Base-by-base conservation (phyloP, 2,329 filamentous ascomycete species). In the Trichoderma sp. region DNA sequence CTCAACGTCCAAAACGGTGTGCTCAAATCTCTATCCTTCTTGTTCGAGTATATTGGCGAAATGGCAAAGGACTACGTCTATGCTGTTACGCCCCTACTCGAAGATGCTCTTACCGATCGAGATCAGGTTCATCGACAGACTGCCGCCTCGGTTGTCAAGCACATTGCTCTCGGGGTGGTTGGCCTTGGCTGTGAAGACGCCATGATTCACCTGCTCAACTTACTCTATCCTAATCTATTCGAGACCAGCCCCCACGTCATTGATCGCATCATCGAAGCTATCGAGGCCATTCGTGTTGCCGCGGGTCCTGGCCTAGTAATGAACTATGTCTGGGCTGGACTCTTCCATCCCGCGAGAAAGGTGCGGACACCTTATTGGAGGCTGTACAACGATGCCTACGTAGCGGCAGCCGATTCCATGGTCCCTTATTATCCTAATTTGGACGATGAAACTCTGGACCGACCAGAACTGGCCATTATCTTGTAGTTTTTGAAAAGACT, bases 21-120 rank as follows among this genome's bases (percentile, higher is more conserved):
- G 40, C 89, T 99, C 78, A 99, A 99, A 81, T 94, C 94, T 5
- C 87, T 99, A 65, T 96, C 93, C 7, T 99, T 99, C 86, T 86
- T 99, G 71, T 99, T 98, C 77, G 96, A 99, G 78, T 99, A 99
- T 82, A 99, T 99, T 79, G 96, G 96, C 72, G 96, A 99, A 81
- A 98, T 99, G 96, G 93, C 94, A 72, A 99, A 98, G 83, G 96
- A 99, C 81, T 99, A 99, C 79, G 96, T 99, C 77, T 99, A 99
- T 77, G 96, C 96, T 21, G 94, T 99, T 40, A 97, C 94, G 2
- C 96, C 96, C 7, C 85, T 99, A 11, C 89, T 99, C 2, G 96
- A 99, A 78, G 96, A 99, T 78, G 96, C 96, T 2, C 89, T 99
- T 71, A 97, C 97, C 81, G 96, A 99, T 80, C 91, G 96, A 71